A percentile compares a stretch with the other conserved stretches of the same genome.
Conservation (phyloP, 768 basidiomycete species). For the Tylopilus intermedius region DNA sequence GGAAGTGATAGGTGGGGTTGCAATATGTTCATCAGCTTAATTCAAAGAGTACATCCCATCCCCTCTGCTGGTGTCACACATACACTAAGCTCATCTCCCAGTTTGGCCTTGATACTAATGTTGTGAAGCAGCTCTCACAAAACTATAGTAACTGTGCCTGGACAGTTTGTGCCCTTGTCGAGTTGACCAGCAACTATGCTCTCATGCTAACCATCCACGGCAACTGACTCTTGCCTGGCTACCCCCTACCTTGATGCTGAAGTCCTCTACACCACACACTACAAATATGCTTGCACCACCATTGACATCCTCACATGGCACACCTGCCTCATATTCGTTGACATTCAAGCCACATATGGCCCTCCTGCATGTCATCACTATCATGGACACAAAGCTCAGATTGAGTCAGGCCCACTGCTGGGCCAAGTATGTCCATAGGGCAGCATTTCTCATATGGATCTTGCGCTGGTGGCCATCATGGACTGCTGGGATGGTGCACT, state of each 20-base stretch:
- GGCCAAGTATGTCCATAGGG: constrained; percentile 53
- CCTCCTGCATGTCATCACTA: constrained; percentile 82
- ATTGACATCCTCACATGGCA: constrained; percentile 90
- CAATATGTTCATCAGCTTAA: constrained; percentile 95
- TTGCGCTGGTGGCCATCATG: constrained; percentile 41
- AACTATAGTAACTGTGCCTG: constrained; percentile 96
- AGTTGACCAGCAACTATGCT: constrained; percentile 64
- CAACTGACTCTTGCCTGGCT: constrained; percentile 58
- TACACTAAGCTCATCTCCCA: constrained; percentile 29
- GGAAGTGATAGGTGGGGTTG: constrained; percentile 92
- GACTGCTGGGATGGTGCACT: constrained; percentile 1
- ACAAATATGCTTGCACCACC: constrained; percentile 92
- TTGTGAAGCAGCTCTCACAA: constrained; percentile 89
- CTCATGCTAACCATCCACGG: constrained; percentile 74
- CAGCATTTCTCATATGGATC: constrained; percentile 83
- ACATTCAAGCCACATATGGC: constrained; percentile 80
- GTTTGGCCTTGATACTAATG: constrained; percentile 88
- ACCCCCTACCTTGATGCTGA: constrained; percentile 94
- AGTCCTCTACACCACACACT: constrained; percentile 77
- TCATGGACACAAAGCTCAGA: constrained; percentile 81
- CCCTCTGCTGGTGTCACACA: background rate
- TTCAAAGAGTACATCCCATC: constrained; percentile 64
- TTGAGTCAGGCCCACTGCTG: constrained; percentile 64
- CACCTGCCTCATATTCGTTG: constrained; percentile 90
- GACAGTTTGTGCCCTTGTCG: constrained; percentile 81